These are phyloP conservation scores for Escovopsis sp. DNA, from an alignment of 2,329 filamentous ascomycete species.

Conservation along the genomic window DNA sequence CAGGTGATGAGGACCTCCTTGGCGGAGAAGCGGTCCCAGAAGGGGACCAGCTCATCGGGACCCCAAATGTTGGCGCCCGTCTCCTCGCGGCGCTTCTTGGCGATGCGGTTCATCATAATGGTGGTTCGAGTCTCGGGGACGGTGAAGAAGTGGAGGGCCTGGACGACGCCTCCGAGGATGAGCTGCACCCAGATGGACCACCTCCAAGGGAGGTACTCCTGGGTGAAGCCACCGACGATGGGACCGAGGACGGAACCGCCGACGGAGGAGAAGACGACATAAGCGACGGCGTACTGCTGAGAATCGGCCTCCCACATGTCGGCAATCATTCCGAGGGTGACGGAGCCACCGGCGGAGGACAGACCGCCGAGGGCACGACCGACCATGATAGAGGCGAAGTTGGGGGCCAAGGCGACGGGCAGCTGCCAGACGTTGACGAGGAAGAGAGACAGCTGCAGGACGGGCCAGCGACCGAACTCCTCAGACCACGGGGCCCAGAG, in stretches of 20 bases:
- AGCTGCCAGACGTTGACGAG: slow-evolving; percentile 68
- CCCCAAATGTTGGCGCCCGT: slow-evolving; percentile 51
- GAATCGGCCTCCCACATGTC: slow-evolving; percentile 57
- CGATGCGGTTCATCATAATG: slow-evolving; percentile 65
- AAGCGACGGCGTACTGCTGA: slow-evolving; percentile 64
- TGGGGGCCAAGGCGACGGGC: slow-evolving; percentile 56
- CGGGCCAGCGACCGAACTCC: slow-evolving; percentile 62
- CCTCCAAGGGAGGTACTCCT: slow-evolving; percentile 52
- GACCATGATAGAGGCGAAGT: slow-evolving; percentile 56
- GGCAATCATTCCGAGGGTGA: slow-evolving; percentile 61
- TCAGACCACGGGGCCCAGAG: slow-evolving; percentile 82
- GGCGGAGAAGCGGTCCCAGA: slow-evolving; percentile 41
- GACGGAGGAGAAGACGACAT: slow-evolving; percentile 66
- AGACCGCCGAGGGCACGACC: slow-evolving; percentile 57
- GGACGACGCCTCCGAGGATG: slow-evolving; percentile 58
- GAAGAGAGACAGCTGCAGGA: slow-evolving; percentile 58
- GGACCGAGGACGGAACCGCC: slow-evolving; percentile 64
- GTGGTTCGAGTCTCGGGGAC: slow-evolving; percentile 69
- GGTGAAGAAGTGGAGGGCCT: slow-evolving; percentile 49
- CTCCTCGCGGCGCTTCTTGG: slow-evolving; percentile 54
- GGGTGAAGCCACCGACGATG: slow-evolving; percentile 63
- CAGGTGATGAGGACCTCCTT: slow-evolving; percentile 42
- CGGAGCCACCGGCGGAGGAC: slow-evolving; percentile 57
- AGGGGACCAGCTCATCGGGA: slow-evolving; percentile 54
- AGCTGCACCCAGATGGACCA: slow-evolving; percentile 76